Base-by-base conservation (phyloP, 208 protist genomes). In the Leptomonas pyrrhocoris region DNA sequence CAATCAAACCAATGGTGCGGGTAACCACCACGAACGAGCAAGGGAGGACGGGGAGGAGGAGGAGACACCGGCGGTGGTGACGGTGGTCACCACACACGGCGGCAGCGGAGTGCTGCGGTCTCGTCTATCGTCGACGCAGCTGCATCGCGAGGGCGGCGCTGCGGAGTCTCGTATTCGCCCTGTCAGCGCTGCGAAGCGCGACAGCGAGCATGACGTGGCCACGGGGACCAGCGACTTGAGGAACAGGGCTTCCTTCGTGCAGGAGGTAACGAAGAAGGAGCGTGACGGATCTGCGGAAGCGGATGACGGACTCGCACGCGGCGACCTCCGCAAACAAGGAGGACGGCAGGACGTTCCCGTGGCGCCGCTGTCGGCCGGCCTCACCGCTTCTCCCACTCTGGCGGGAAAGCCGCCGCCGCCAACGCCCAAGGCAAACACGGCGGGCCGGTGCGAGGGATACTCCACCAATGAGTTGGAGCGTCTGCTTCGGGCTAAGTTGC, bases 391-490 rank as follows among this genome's bases (percentile, higher is more conserved):
- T 4, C 54, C 34, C 31, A 43, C 54, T 4, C 21, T 12, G 12
- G 21, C 16, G 48, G 5, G 4, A 27, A 13, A 34, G 30, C 51
- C 48, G 38, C 46, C 59, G 16, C 55, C 40, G 9, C 42, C 51
- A n/a, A 68, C 45, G 30, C 55, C 55, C 7, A 65, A 65, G 40
- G 62, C 46, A 42, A 48, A 25, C 19, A 31, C 40, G 23, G 58
- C 55, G 8, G 67, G 66, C 11, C 61, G 62, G 45, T 61, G 66
- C 73, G 68, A 74, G 30, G 80, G 74, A 12, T 45, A 83, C 63
- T 81, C 88, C 21, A 77, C 84, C 23, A 73, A 63, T 25, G 77
- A 79, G 30, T 57, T 94, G 58, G 85, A 92, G 69, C 27, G 45
- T 7, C 68, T 88, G 7, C 63, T 94, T 25, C 77, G 85, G 15